Conservation (phyloP, 257 asterid genomes). For the Prunella vulgaris region DNA sequence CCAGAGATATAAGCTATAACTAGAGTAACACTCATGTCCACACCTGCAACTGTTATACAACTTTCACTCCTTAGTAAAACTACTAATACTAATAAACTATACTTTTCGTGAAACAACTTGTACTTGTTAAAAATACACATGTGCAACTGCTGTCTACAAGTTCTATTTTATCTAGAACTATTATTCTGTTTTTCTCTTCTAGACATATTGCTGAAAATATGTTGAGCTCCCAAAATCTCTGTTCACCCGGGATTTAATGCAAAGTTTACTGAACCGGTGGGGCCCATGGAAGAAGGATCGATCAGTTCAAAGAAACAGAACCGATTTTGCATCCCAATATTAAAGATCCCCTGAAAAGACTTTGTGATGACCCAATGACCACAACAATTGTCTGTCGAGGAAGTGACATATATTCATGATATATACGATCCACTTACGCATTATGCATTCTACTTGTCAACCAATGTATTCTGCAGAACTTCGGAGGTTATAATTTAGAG, state of each 20-base stretch:
- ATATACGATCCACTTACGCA: conserved; percentile 21
- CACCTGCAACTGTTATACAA: no score
- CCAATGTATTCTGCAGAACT: conserved; percentile 58
- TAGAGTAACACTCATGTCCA: no score
- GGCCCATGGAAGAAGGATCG: conserved; percentile 74
- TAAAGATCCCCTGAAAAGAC: conserved; percentile 49
- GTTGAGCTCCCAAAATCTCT: neutral
- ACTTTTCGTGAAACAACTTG: no score
- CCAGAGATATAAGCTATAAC: no score
- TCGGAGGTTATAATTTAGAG: conserved; percentile 79
- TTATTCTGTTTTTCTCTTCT: neutral
- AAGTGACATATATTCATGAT: conserved; percentile 65
- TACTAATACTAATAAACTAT: no score
- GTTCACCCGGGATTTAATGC: conserved; percentile 69
- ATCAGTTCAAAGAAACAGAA: conserved; percentile 88
- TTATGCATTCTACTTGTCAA: conserved; percentile 20
- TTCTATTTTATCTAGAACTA: neutral
- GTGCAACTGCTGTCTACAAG: no score
- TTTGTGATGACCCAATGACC: conserved; percentile 72
- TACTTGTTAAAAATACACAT: no score
- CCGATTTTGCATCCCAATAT: conserved; percentile 65
- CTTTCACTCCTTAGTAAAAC: no score
- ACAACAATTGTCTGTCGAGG: conserved; percentile 78
- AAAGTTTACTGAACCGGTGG: conserved; percentile 69
- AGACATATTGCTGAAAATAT: neutral